Conservation (phyloP, 1,139 yeast genomes). For the Barnettozyma hawaiiensis region DNA sequence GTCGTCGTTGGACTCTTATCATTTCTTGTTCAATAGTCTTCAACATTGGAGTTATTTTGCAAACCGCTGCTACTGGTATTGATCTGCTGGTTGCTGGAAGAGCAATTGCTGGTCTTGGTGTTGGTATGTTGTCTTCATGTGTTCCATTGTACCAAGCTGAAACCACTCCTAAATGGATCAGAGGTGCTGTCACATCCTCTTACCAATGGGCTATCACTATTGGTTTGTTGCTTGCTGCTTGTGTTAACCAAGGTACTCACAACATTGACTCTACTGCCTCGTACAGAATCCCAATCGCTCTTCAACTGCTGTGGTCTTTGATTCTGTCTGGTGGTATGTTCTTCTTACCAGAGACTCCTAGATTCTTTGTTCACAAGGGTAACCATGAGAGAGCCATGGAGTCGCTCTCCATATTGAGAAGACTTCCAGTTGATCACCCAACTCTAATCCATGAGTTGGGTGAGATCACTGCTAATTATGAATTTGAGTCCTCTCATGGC, state of each 20-base stretch:
- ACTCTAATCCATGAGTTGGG: constrained; percentile 35
- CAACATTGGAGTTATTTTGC: constrained; percentile 54
- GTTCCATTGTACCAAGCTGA: constrained; percentile 66
- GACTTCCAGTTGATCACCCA: constrained; percentile 35
- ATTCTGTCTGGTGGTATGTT: constrained; percentile 49
- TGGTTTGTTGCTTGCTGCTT: constrained; percentile 62
- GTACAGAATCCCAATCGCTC: constrained; percentile 55
- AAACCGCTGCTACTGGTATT: constrained; percentile 48
- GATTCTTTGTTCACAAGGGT: constrained; percentile 48
- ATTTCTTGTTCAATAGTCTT: constrained; percentile 46
- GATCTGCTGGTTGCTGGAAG: constrained; percentile 50
- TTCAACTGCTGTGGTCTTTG: constrained; percentile 52
- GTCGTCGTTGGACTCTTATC: constrained; percentile 53
- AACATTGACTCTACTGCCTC: constrained; percentile 43
- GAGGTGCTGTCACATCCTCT: constrained; percentile 63
- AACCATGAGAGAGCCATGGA: constrained; percentile 40
- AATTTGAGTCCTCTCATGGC: constrained; percentile 35
- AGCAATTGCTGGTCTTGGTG: constrained; percentile 58
- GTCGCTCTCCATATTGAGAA: constrained; percentile 39
- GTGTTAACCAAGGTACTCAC: constrained; percentile 61
- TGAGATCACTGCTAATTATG: constrained; percentile 37
- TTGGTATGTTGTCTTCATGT: constrained; percentile 59
- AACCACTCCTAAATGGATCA: constrained; percentile 57
- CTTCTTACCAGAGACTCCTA: constrained; percentile 64
- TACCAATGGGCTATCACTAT: constrained; percentile 64